Percentiles rank a stretch among this genome's conserved stretches.
These are phyloP conservation scores for Ilex paraguariensis DNA, from an alignment of 305 asterid genomes.

Conservation along the genomic window DNA sequence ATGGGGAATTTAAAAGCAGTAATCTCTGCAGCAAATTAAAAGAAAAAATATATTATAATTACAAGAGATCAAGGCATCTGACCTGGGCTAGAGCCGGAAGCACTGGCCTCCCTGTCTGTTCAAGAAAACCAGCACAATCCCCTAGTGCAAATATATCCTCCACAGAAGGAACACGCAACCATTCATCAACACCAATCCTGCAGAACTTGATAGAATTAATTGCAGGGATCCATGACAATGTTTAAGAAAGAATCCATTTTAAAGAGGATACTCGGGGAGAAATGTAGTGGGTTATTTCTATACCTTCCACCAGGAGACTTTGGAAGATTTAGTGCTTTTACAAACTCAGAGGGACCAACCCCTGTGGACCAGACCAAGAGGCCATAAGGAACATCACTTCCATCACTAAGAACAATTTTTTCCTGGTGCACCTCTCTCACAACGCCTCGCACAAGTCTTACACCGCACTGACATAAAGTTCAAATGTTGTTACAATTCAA, in stretches of 20 bases:
- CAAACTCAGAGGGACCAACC: slow-evolving; percentile 80
- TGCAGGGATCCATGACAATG: background rate
- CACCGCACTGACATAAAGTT: slow-evolving; percentile 50
- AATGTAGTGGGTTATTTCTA: background rate
- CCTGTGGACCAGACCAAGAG: slow-evolving; percentile 97
- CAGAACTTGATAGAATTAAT: background rate
- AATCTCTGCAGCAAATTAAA: background rate
- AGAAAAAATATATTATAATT: background rate
- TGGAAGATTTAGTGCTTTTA: slow-evolving; percentile 58
- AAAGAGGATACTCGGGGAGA: background rate
- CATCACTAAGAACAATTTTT: slow-evolving; percentile 75
- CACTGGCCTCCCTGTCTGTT: slow-evolving; percentile 63
- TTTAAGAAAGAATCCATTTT: background rate
- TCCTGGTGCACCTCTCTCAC: slow-evolving; percentile 73
- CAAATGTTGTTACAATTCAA: background rate
- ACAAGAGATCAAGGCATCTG: background rate
- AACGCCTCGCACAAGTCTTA: slow-evolving; percentile 85
- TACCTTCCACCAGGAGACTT: slow-evolving; percentile 95
- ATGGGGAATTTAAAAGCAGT: too few species aligned
- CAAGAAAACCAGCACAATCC: slow-evolving; percentile 88
- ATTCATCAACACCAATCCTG: slow-evolving; percentile 84
- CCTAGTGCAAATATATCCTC: slow-evolving; percentile 86
- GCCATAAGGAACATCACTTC: slow-evolving; percentile 90
- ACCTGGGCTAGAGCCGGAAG: slow-evolving; percentile 97
- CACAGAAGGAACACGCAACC: slow-evolving; percentile 71